phyloP scores from a whole-genome alignment of 352 stramenopile genomes.

The Phytophthora vignae region DNA sequence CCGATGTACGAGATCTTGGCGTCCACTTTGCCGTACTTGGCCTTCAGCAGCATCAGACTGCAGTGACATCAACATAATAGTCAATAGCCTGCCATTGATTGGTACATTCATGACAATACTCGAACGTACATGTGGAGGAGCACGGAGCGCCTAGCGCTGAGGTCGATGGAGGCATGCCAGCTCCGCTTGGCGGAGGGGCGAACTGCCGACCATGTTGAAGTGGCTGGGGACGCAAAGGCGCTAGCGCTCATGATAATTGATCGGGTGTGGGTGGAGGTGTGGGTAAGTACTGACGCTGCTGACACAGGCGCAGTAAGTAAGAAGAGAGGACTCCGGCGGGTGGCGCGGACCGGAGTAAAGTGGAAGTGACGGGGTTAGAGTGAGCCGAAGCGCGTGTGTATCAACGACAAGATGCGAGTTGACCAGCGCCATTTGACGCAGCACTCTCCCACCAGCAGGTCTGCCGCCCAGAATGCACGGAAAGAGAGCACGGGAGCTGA shows the following conservation, averaged over 20 bases:
- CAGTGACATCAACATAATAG: neutral
- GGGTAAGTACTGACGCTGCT: conserved; percentile 36
- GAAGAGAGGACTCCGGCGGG: conserved; percentile 29
- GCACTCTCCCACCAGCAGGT: conserved; percentile 41
- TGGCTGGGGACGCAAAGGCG: conserved; percentile 12
- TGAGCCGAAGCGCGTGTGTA: conserved; percentile 1
- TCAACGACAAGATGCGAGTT: conserved; percentile 29
- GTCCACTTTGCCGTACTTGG: conserved; percentile 69
- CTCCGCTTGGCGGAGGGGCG: conserved; percentile 28
- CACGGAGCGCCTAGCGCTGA: conserved; percentile 50
- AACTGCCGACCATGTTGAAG: conserved; percentile 13
- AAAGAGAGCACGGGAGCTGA: conserved; percentile 25
- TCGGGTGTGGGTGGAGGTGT: neutral
- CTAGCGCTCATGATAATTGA: conserved; percentile 27
- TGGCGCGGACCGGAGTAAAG: conserved; percentile 39
- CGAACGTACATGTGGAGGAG: conserved; percentile 62
- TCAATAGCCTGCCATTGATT: neutral
- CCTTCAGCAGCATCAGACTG: conserved; percentile 66
- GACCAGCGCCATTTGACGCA: conserved; percentile 26
- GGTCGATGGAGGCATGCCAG: conserved; percentile 56
- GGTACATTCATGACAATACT: neutral
- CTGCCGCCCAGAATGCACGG: conserved; percentile 25
- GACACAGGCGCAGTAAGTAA: conserved; percentile 32
- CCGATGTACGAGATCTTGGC: conserved; percentile 70
- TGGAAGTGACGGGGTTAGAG: conserved; percentile 21